Percentiles rank a stretch among this genome's conserved stretches.
phyloP scores from a whole-genome alignment of 306 rosid species.

The Vigna angularis region DNA sequence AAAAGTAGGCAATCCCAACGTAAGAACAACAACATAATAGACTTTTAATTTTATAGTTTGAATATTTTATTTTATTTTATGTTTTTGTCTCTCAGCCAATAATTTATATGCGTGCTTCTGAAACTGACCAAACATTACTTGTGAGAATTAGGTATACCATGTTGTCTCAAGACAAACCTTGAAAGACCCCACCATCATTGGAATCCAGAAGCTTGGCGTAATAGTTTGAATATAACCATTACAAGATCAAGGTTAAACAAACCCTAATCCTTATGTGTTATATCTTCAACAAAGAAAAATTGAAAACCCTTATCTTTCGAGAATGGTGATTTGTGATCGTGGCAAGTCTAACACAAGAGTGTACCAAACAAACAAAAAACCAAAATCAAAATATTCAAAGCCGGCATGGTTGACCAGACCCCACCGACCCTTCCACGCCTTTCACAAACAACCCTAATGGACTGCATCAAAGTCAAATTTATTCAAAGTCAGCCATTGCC shows the following conservation, averaged over 20 bases:
- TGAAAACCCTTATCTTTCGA: background rate
- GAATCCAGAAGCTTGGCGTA: background rate
- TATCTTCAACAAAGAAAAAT: background rate
- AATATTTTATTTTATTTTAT: background rate
- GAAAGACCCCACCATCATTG: no score
- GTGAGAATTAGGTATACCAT: no score
- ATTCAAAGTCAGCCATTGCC: slow-evolving; percentile 32
- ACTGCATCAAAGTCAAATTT: slow-evolving; percentile 63
- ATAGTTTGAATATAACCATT: slow-evolving; percentile 25
- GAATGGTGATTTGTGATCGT: background rate
- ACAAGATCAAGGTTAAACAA: background rate
- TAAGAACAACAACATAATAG: background rate
- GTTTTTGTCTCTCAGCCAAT: no score
- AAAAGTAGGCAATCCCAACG: background rate
- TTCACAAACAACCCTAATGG: slow-evolving; percentile 21
- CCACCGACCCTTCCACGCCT: slow-evolving; percentile 52
- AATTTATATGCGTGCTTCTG: no score
- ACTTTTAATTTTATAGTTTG: background rate
- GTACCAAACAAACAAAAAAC: background rate
- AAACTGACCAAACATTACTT: no score
- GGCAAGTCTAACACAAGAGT: slow-evolving; percentile 36
- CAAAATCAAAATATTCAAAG: slow-evolving; percentile 52
- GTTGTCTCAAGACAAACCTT: no score
- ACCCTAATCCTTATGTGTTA: background rate
- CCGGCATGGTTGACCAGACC: slow-evolving; percentile 84